Conservation (phyloP, 805 yeast species). For the Kodamaea laetipori region DNA sequence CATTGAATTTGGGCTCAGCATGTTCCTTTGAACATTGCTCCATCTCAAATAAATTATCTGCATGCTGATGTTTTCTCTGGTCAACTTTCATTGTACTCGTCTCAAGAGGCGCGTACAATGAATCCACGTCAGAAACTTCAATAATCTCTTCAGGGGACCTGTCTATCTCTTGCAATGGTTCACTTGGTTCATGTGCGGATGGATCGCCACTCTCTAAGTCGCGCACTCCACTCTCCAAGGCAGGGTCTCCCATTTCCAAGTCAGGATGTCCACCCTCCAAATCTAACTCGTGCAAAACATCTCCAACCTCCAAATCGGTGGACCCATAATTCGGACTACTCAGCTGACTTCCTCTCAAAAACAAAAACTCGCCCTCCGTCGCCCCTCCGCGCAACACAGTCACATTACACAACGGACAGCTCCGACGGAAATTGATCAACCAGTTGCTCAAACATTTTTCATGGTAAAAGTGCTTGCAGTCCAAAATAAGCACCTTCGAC, state of each 20-base stretch:
- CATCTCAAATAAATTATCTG: constrained; percentile 1
- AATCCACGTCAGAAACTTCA: constrained; percentile 1
- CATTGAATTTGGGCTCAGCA: neutral
- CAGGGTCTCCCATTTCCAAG: no score
- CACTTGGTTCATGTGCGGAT: no score
- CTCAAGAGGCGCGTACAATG: neutral
- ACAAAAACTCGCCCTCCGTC: constrained; percentile 4
- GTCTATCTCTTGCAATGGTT: neutral
- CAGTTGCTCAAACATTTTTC: constrained; percentile 59
- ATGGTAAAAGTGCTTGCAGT: constrained; percentile 65
- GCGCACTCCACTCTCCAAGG: no score
- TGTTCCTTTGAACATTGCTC: neutral
- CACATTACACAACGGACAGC: constrained; percentile 60
- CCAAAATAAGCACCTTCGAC: constrained; percentile 52
- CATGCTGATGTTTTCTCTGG: neutral
- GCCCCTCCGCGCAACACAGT: constrained; percentile 2
- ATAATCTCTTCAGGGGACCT: neutral
- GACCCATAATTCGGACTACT: constrained; percentile 1
- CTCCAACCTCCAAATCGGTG: constrained; percentile 4
- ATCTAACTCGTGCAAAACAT: neutral
- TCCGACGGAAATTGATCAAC: constrained; percentile 54
- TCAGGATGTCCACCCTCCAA: no score
- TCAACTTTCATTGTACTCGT: constrained; percentile 2
- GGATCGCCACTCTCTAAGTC: no score
- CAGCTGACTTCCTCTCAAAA: constrained; percentile 2